Conservation (phyloP, 495 filamentous ascomycete genomes). For the Penicillium silybi region DNA sequence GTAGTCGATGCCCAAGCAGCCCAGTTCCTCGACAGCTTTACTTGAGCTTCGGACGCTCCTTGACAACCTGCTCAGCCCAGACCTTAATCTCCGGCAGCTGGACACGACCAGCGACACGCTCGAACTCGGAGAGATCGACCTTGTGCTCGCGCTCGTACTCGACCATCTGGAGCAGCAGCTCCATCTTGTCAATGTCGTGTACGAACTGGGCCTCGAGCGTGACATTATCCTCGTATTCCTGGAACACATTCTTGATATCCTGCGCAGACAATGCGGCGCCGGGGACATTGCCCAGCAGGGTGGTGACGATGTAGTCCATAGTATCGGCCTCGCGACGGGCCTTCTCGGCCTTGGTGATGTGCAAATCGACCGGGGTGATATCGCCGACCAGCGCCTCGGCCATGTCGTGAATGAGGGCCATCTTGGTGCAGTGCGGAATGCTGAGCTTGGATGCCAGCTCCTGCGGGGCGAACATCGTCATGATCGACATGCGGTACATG, state of each 20-base stretch:
- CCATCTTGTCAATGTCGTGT: slow-evolving; percentile 96
- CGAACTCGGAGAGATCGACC: slow-evolving; percentile 80
- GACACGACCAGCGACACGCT: slow-evolving; percentile 67
- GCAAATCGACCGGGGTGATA: slow-evolving; percentile 79
- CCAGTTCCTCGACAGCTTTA: not conserved
- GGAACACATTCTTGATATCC: slow-evolving; percentile 74
- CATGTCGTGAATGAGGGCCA: slow-evolving; percentile 97
- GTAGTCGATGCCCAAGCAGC: not conserved
- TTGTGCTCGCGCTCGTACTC: slow-evolving; percentile 82
- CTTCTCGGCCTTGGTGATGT: slow-evolving; percentile 68
- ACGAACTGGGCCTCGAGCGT: slow-evolving; percentile 85
- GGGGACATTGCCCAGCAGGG: slow-evolving; percentile 69
- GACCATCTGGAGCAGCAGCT: slow-evolving; percentile 89
- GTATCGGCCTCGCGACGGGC: slow-evolving; percentile 75
- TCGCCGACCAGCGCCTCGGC: slow-evolving; percentile 92
- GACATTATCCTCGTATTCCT: slow-evolving; percentile 85
- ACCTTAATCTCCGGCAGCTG: slow-evolving; percentile 69
- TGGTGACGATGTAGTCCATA: slow-evolving; percentile 80
- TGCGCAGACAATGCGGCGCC: slow-evolving; percentile 57
- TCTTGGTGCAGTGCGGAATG: slow-evolving; percentile 78
- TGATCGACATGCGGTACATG: slow-evolving; percentile 99
- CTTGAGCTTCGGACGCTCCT: slow-evolving; percentile 61
- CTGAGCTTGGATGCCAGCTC: slow-evolving; percentile 66
- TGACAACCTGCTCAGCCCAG: slow-evolving; percentile 73
- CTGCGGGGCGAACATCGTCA: slow-evolving; percentile 88